Conservation (phyloP, 2,329 filamentous ascomycete genomes). For the Karstenula rhodostoma region DNA sequence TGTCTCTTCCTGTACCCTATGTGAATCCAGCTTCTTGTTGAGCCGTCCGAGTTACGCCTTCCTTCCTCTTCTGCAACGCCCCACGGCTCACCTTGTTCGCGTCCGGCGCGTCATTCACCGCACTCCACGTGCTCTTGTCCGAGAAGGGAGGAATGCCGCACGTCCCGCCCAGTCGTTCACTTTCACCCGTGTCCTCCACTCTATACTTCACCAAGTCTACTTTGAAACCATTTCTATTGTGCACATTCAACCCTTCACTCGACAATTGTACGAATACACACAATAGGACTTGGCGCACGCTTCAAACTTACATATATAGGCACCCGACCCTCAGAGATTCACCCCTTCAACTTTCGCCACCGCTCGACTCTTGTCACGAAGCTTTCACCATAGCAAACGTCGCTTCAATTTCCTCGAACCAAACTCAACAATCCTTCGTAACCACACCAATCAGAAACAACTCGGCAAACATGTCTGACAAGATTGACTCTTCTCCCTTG, state of each 20-base stretch:
- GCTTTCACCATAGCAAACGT: background rate
- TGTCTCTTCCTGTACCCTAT: slow-evolving; percentile 40
- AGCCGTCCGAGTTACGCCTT: background rate
- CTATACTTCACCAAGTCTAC: background rate
- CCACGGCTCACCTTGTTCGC: background rate
- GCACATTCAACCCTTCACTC: background rate
- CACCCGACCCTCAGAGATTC: background rate
- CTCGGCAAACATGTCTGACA: slow-evolving; percentile 18
- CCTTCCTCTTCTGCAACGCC: background rate
- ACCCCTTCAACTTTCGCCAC: background rate
- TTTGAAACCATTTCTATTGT: slow-evolving; percentile 8
- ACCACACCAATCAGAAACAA: slow-evolving; percentile 15
- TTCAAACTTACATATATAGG: background rate
- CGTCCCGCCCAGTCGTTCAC: background rate
- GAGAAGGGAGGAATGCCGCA: background rate
- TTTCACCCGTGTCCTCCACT: background rate
- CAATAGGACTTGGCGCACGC: slow-evolving; percentile 4
- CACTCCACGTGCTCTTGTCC: background rate
- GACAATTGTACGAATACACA: background rate
- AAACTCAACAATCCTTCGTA: slow-evolving; percentile 8
- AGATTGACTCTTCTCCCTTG: slow-evolving; percentile 21
- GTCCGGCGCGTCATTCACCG: background rate
- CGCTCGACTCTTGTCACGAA: background rate
- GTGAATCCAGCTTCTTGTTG: slow-evolving; percentile 17
- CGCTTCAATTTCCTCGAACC: background rate